phyloP scores from a whole-genome alignment of 2,329 filamentous ascomycete genomes.

The Clonostachys solani region DNA sequence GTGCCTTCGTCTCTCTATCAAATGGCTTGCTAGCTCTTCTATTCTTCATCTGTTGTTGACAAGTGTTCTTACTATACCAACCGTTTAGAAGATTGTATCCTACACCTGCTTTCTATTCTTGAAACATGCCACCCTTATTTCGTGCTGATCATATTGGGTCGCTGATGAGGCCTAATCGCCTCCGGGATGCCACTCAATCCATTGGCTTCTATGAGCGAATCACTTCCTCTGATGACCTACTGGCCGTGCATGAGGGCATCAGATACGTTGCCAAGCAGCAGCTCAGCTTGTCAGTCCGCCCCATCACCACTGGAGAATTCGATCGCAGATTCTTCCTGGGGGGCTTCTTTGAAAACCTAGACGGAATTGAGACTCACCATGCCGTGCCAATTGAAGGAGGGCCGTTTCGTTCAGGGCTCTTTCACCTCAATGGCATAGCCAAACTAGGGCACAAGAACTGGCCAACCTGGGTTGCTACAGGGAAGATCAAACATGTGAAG shows the following conservation, averaged over 20 bases:
- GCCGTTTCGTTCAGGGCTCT: too few species aligned
- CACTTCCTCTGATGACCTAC: slow-evolving; percentile 35
- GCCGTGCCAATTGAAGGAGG: slow-evolving; percentile 7
- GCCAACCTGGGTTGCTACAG: slow-evolving; percentile 31
- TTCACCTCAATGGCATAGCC: slow-evolving; percentile 2
- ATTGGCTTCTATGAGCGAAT: slow-evolving; percentile 40
- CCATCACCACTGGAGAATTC: slow-evolving; percentile 68
- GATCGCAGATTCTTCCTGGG: slow-evolving; percentile 44
- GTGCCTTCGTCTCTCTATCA: too few species aligned
- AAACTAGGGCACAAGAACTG: slow-evolving; percentile 28
- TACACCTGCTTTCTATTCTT: too few species aligned
- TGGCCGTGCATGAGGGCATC: slow-evolving; percentile 57
- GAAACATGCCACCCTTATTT: slow-evolving; percentile 29
- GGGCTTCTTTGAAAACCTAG: slow-evolving; percentile 43
- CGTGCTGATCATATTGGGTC: slow-evolving; percentile 72
- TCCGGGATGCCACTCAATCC: slow-evolving; percentile 18
- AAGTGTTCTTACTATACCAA: too few species aligned
- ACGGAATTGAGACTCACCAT: slow-evolving; percentile 28
- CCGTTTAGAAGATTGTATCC: too few species aligned
- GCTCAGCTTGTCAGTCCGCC: slow-evolving; percentile 55
- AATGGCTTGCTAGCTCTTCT: too few species aligned
- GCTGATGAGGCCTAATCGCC: slow-evolving; percentile 58
- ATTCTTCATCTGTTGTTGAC: too few species aligned
- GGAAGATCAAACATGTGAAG: slow-evolving; percentile 33
- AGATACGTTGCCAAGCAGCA: slow-evolving; percentile 62